Base-by-base conservation (phyloP, 2,329 filamentous ascomycete genomes). In the Aquanectria penicillioides region DNA sequence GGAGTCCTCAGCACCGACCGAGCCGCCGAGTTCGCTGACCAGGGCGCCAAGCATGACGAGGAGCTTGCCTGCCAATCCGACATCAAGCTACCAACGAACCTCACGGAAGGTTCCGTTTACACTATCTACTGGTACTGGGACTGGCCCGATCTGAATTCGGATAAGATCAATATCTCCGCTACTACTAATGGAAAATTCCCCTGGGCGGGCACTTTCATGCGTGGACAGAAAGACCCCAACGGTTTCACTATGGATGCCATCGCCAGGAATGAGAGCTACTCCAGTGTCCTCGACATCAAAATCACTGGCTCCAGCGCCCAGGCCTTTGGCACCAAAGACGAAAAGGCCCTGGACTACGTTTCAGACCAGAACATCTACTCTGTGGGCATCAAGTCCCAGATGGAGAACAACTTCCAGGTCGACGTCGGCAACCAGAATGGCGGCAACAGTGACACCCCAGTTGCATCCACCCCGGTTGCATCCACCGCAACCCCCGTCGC, bases 111-210 rank as follows among this genome's bases (percentile, higher is more conserved):
- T 38, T 84, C 88, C 25, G 83, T 83, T 23, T 92, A 94, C 74
- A 94, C 93, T 3, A 78, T 97, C 48, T 97, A 97, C 81, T 98
- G 94, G 94, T 89, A 97, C 40, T 98, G 95, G 95, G 90, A 97
- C 75, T 99, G 93, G 92, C 89, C 90, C 3, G 89, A 86, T 12
- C 80, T 87, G 71, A 76, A 78, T 68, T 68, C 70, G 33, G 75
- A 73, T 62, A 75, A 71, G 64, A 77, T 74, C 59, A 75, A 83
- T 63, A 66, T 76, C 29, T 72, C 75, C 13, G 71, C 69, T 17
- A 79, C 76, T 41, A 71, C 71, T 60, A 64, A 76, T 61, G 78
- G 81, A 23, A 73, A 75, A 54, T 82, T 76, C 56, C 75, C 78
- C 11, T 78, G 76, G 76, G 75, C 75, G 3, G 76, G 76, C 15